These are phyloP conservation scores for Suillus placidus DNA, from an alignment of 768 basidiomycete genomes.

Conservation along the genomic window DNA sequence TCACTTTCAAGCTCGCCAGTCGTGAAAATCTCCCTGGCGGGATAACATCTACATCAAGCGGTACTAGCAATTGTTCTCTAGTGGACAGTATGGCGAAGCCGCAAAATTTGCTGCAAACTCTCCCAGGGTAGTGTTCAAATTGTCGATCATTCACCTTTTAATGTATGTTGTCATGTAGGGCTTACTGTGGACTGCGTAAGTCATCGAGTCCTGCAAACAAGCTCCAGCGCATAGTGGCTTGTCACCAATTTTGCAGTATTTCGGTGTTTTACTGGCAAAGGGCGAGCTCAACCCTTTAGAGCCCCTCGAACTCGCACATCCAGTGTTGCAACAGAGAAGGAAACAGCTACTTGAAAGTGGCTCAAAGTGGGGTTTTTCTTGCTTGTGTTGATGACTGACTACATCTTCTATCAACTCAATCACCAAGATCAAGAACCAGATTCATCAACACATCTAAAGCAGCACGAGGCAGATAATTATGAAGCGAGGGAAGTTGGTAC, in stretches of 20 bases:
- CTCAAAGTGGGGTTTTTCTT: slow-evolving; percentile 67
- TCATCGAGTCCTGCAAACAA: slow-evolving; percentile 97
- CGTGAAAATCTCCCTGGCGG: slow-evolving; percentile 93
- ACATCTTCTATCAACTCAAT: too few relatives aligned
- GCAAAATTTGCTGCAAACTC: slow-evolving; percentile 99
- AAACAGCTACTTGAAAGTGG: slow-evolving; percentile 99
- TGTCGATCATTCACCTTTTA: slow-evolving; percentile 4
- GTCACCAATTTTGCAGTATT: slow-evolving; percentile 97
- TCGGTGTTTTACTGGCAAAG: slow-evolving; percentile 97
- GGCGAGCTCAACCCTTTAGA: slow-evolving; percentile 97
- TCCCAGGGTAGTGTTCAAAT: slow-evolving; percentile 61
- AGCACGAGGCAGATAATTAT: too few relatives aligned
- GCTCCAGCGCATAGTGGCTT: slow-evolving; percentile 91
- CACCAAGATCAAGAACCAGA: too few relatives aligned
- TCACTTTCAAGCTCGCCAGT: slow-evolving; percentile 97
- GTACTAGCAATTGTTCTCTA: slow-evolving; percentile 88
- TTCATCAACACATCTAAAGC: too few relatives aligned
- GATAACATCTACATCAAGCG: slow-evolving; percentile 96
- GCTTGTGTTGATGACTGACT: too few relatives aligned
- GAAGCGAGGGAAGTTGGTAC: too few relatives aligned
- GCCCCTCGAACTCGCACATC: slow-evolving; percentile 92
- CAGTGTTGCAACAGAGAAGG: slow-evolving; percentile 92
- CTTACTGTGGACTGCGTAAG: slow-evolving; percentile 89
- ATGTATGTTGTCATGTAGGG: slow-evolving; percentile 52
- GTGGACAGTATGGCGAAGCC: slow-evolving; percentile 89